phyloP scores from a whole-genome alignment of 768 basidiomycete species.

The Daedaleopsis nitida region DNA sequence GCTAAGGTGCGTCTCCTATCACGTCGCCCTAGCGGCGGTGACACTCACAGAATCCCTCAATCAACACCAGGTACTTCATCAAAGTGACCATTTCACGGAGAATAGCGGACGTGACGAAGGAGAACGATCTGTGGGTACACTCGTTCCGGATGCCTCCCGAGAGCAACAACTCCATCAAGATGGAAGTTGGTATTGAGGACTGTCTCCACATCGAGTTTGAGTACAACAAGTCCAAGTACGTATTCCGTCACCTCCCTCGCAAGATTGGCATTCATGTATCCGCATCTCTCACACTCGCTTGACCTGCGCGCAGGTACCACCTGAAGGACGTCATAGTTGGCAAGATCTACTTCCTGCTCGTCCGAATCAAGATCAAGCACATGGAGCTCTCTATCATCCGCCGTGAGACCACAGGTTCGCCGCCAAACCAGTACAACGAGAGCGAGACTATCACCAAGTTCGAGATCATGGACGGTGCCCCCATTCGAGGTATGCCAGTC shows the following conservation, averaged over 20 bases:
- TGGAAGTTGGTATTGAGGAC: conserved; percentile 99
- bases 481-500: conserved; percentile 74
- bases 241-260: conserved; percentile 12
- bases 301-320: conserved; percentile 71
- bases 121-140: conserved; percentile 96
- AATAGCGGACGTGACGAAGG: conserved; percentile 92
- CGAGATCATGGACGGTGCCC: conserved; percentile 98
- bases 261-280: neutral
- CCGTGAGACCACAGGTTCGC: conserved; percentile 93
- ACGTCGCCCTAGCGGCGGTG: neutral
- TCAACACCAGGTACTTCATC: conserved; percentile 73
- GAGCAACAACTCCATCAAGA: conserved; percentile 97
- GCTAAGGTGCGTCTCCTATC: conserved; percentile 66
- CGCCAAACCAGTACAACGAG: conserved; percentile 99
- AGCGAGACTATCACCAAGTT: conserved; percentile 99
- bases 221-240: conserved; percentile 98
- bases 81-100: conserved; percentile 88
- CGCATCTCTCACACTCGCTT: no score
- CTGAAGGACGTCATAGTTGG: conserved; percentile 99
- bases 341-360: conserved; percentile 98
- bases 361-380: conserved; percentile 99
- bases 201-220: conserved; percentile 99
- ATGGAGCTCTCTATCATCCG: conserved; percentile 99
- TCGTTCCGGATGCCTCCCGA: conserved; percentile 99
- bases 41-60: no score